These are phyloP conservation scores for Tripidium arundinaceum DNA, from an alignment of 202 grass and related monocot species.

Conservation along the genomic window DNA sequence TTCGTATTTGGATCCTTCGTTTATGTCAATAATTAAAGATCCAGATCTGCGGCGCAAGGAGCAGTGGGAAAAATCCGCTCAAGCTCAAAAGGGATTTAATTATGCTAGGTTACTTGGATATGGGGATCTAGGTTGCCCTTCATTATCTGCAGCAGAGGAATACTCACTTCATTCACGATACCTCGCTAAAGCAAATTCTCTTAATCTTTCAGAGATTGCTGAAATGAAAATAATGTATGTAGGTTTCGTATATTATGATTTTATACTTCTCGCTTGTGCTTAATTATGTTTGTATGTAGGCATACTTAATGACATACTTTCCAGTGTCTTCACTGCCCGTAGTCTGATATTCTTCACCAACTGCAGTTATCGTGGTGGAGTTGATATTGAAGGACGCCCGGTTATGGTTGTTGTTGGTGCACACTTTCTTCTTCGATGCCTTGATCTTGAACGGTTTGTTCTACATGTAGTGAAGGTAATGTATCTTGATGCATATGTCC, in stretches of 20 bases:
- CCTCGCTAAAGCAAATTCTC: conserved; percentile 92
- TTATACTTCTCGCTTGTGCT: conserved; percentile 3
- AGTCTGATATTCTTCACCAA: conserved; percentile 16
- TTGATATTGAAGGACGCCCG: conserved; percentile 79
- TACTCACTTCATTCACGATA: conserved; percentile 97
- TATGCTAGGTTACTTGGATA: conserved; percentile 87
- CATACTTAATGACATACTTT: not conserved
- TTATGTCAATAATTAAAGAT: conserved; percentile 99
- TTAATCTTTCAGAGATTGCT: conserved; percentile 95
- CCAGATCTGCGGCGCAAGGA: conserved; percentile 73
- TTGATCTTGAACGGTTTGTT: conserved; percentile 95
- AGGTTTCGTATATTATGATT: not conserved
- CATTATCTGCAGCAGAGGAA: conserved; percentile 88
- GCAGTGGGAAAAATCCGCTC: conserved; percentile 74
- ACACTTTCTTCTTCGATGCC: conserved; percentile 93
- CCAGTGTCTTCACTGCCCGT: not conserved
- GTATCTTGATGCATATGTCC: conserved; percentile 1
- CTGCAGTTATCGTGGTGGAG: conserved; percentile 80
- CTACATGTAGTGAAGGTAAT: conserved; percentile 90
- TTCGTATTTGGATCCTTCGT: conserved; percentile 81
- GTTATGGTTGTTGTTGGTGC: conserved; percentile 95
- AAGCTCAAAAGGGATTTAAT: conserved; percentile 86
- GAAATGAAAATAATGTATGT: conserved; percentile 99
- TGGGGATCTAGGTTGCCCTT: conserved; percentile 77
- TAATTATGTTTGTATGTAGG: conserved; percentile 4